Evolutionary conservation across 768 basidiomycete genomes (phyloP).

Genomic region (Collybia sp.): DNA sequence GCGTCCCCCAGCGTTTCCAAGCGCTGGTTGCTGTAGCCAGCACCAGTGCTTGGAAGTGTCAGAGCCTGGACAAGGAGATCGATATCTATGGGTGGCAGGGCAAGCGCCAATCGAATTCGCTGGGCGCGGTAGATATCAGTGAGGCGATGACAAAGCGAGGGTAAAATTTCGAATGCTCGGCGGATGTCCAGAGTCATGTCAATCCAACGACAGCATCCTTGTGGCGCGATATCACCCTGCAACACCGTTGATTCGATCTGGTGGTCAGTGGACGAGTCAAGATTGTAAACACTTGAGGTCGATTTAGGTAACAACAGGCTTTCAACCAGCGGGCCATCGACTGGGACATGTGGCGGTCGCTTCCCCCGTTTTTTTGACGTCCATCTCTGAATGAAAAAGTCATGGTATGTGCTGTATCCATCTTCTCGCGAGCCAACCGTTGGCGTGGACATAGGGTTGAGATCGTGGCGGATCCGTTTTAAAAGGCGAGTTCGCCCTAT

Average conservation of each 20-base stretch:
- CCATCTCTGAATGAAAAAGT: conserved; percentile 56
- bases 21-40: conserved; percentile 77
- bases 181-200: conserved; percentile 46
- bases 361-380: conserved; percentile 33
- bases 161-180: conserved; percentile 52
- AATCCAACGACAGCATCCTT: conserved; percentile 49
- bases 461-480: conserved; percentile 54
- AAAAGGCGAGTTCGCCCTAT: conserved; percentile 54
- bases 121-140: conserved; percentile 61
- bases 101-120: conserved; percentile 45
- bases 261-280: conserved; percentile 10
- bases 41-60: conserved; percentile 61
- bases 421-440: conserved; percentile 44
- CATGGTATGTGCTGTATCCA: conserved; percentile 45
- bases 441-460: conserved; percentile 61
- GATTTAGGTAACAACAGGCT: conserved; percentile 36
- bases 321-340: conserved; percentile 62
- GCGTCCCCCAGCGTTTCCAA: conserved; percentile 87
- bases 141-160: conserved; percentile 62
- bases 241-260: conserved; percentile 14
- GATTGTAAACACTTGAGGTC: conserved; percentile 31
- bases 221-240: conserved; percentile 29
- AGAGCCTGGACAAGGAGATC: conserved; percentile 67
- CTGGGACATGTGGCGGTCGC: conserved; percentile 35
- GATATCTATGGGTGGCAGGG: conserved; percentile 55